Evolutionary conservation across 139 green algal species (phyloP).

Genomic region (Chlamydomonas incerta): DNA sequence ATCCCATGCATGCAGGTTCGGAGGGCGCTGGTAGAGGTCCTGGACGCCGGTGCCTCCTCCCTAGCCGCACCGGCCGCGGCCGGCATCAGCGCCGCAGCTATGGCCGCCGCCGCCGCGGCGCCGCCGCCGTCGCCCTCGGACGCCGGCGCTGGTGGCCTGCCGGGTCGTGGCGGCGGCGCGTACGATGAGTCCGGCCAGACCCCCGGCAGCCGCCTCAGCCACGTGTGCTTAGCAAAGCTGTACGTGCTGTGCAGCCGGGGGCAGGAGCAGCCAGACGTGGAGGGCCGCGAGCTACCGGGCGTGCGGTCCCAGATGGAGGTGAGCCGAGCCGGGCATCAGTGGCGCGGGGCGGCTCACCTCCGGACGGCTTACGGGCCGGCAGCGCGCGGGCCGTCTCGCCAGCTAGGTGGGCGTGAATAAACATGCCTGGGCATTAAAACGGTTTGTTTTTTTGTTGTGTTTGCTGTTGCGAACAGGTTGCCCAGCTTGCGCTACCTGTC

Average conservation of each 20-base stretch:
- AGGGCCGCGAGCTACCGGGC: slow-evolving; percentile 13
- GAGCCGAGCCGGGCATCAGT: background rate
- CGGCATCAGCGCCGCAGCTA: background rate
- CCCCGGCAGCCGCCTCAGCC: slow-evolving; percentile 70
- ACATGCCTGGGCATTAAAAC: too few species aligned
- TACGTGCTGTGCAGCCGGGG: slow-evolving; percentile 85
- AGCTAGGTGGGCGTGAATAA: too few species aligned
- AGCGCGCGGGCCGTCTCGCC: too few species aligned
- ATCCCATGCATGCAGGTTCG: slow-evolving; percentile 11
- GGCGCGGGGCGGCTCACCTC: too few species aligned
- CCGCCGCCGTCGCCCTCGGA: background rate
- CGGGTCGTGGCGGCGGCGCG: too few species aligned
- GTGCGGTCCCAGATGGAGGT: slow-evolving; percentile 62
- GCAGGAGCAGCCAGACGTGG: slow-evolving; percentile 15
- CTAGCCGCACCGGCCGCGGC: background rate
- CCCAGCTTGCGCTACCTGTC: slow-evolving; percentile 75
- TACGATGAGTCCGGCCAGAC: slow-evolving; percentile 28
- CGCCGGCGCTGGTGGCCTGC: background rate
- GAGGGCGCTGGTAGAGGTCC: slow-evolving; percentile 66
- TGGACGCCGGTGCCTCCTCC: slow-evolving; percentile 65
- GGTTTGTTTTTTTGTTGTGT: too few species aligned
- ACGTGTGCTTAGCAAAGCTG: slow-evolving; percentile 86
- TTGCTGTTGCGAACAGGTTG: too few species aligned
- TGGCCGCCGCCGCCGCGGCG: background rate
- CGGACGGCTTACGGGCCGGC: too few species aligned